A percentile compares a stretch with the other conserved stretches of the same genome.
Conservation (phyloP, 306 rosid genomes). For the Hylodesmum podocarpum region DNA sequence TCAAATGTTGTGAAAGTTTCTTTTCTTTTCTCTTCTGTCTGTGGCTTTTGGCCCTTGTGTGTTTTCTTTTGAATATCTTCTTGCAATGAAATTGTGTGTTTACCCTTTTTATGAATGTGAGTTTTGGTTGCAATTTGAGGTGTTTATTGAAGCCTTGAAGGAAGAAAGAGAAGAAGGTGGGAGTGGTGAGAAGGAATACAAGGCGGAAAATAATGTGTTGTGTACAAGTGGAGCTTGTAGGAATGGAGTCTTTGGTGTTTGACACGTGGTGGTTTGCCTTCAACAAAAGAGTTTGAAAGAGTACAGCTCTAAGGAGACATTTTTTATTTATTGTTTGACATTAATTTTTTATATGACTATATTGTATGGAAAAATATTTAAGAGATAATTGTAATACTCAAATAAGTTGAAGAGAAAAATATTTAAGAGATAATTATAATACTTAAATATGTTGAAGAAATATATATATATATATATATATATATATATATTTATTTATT, state of each 20-base stretch:
- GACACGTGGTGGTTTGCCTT: conserved; percentile 16
- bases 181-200: conserved; percentile 26
- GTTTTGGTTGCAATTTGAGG: neutral
- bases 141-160: neutral
- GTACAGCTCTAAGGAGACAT: no score
- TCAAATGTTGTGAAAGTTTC: neutral
- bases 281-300: neutral
- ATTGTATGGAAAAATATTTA: no score
- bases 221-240: conserved; percentile 19
- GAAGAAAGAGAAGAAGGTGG: neutral
- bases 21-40: neutral
- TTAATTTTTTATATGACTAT: no score
- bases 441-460: no score
- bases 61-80: neutral
- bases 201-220: conserved; percentile 22
- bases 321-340: no score
- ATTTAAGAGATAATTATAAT: no score
- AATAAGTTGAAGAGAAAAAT: no score
- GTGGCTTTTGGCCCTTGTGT: neutral
- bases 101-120: neutral
- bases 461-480: no score
- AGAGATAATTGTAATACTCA: no score
- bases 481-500: no score
- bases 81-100: neutral
- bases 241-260: neutral